Percentiles rank a stretch among this genome's conserved stretches.
phyloP scores from a whole-genome alignment of 2,329 filamentous ascomycete genomes.

The Colletotrichum godetiae region DNA sequence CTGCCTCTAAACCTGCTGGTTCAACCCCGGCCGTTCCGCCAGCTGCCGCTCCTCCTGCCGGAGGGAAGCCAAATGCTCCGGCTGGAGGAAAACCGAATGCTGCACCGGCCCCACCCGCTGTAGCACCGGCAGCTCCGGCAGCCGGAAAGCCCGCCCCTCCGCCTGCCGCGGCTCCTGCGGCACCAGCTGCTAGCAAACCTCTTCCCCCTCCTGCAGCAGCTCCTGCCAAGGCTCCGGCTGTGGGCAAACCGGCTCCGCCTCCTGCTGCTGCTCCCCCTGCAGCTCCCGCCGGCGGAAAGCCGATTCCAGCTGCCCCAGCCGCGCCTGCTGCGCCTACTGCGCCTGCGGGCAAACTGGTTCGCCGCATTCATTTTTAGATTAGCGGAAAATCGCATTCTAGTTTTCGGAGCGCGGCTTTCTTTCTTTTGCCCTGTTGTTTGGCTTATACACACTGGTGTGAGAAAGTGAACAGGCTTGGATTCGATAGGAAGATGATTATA shows the following conservation, averaged over 20 bases:
- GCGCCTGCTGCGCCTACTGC: too few relatives aligned
- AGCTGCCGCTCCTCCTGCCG: not conserved
- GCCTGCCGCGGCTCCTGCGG: not conserved
- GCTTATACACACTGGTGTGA: not conserved
- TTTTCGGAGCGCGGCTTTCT: too few relatives aligned
- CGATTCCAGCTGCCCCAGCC: not conserved
- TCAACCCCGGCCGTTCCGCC: not conserved
- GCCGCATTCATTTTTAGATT: not conserved
- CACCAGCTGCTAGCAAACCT: not conserved
- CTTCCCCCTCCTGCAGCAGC: not conserved
- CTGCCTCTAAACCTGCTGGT: not conserved
- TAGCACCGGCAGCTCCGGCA: not conserved
- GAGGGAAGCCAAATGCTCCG: not conserved
- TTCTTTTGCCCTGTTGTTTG: not conserved
- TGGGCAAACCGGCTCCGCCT: not conserved
- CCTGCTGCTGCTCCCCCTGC: not conserved
- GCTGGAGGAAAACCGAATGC: not conserved
- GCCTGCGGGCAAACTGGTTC: not conserved
- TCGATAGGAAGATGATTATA: not conserved
- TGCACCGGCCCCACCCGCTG: not conserved
- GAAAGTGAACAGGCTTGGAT: not conserved
- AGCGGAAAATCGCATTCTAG: not conserved
- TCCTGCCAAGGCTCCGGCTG: not conserved
- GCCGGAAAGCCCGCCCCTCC: conserved; percentile 17
- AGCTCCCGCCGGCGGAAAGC: conserved; percentile 2